Evolutionary conservation across 768 basidiomycete genomes (phyloP).

Genomic region (Mycena chlorophos): DNA sequence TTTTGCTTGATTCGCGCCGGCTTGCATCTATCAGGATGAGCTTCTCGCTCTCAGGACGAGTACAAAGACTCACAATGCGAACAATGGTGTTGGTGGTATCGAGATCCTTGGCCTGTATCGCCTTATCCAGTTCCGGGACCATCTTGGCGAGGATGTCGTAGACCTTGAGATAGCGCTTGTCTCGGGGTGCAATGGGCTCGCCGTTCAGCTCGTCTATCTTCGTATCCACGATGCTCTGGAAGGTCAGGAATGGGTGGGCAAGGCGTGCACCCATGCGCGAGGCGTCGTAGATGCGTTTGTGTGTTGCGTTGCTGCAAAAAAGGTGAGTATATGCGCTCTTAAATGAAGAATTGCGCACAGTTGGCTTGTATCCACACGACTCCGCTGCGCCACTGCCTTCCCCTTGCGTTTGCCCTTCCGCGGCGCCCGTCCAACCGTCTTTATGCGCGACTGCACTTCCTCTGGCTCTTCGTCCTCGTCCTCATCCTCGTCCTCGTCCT

Average conservation of each 20-base stretch:
- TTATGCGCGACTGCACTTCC: no score
- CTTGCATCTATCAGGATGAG: background rate
- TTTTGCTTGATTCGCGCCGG: background rate
- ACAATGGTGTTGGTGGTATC: background rate
- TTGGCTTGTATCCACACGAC: background rate
- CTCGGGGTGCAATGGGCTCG: background rate
- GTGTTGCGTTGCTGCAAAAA: background rate
- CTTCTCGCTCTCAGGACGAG: background rate
- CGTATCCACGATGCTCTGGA: background rate
- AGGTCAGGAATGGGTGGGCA: background rate
- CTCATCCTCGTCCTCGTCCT: no score
- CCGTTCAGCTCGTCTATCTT: background rate
- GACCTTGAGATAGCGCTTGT: background rate
- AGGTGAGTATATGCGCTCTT: background rate
- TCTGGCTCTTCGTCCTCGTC: no score
- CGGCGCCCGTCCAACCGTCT: no score
- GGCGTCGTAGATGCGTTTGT: background rate
- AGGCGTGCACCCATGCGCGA: background rate
- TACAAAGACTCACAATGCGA: background rate
- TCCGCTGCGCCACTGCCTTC: no score
- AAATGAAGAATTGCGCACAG: background rate
- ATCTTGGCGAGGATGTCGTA: background rate
- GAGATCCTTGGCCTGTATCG: background rate
- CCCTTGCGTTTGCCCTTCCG: no score
- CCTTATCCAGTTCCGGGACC: background rate